Percentiles rank a stretch among this genome's conserved stretches.
These are phyloP conservation scores for Cadophora luteo-olivacea DNA, from an alignment of 2,329 filamentous ascomycete species.

Conservation along the genomic window DNA sequence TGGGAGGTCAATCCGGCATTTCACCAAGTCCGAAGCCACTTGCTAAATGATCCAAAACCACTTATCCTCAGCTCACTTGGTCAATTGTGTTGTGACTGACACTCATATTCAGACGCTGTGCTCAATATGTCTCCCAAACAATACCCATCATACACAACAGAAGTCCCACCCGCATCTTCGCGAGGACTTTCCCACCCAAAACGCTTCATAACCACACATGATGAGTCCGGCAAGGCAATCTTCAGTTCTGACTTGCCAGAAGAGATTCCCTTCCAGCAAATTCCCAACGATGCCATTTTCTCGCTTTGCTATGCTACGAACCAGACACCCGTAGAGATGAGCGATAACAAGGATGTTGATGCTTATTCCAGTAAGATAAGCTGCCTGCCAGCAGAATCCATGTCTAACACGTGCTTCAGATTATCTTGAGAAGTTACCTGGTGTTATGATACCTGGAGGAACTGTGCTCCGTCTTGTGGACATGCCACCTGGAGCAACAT, in stretches of 20 bases:
- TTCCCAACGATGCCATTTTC: conserved; percentile 34
- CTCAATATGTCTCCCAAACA: conserved; percentile 12
- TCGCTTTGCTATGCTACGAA: conserved; percentile 36
- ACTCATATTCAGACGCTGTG: neutral
- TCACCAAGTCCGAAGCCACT: no score
- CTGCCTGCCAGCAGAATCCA: neutral
- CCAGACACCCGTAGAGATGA: conserved; percentile 31
- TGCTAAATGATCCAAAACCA: neutral
- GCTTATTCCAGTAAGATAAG: conserved; percentile 20
- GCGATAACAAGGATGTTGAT: conserved; percentile 27
- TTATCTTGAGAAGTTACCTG: conserved; percentile 32
- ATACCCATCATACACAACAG: neutral
- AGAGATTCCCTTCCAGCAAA: conserved; percentile 27
- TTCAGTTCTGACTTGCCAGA: conserved; percentile 29
- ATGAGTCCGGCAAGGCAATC: conserved; percentile 35
- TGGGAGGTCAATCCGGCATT: neutral
- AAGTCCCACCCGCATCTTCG: neutral
- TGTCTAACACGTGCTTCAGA: neutral
- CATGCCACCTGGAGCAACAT: conserved; percentile 33
- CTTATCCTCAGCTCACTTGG: neutral
- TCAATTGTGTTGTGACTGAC: neutral
- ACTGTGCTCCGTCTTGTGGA: conserved; percentile 36
- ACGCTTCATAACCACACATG: conserved; percentile 37
- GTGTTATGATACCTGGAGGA: conserved; percentile 31
- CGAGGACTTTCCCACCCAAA: conserved; percentile 22